Conservation (phyloP, 352 stramenopile genomes). For the Plasmopara muralis region DNA sequence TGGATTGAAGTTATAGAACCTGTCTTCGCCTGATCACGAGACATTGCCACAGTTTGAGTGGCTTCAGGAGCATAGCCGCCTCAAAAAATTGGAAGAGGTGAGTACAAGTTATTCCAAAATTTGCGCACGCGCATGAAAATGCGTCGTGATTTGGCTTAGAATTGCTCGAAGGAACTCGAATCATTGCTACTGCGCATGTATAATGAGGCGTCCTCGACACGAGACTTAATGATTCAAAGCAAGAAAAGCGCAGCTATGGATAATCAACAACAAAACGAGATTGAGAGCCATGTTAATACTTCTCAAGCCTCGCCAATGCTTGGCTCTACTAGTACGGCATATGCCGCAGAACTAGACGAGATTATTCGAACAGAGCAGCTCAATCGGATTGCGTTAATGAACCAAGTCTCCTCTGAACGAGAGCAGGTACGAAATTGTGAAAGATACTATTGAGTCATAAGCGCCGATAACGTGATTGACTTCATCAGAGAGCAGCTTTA, state of each 20-base stretch:
- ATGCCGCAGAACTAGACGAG: conserved; percentile 40
- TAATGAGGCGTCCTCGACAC: conserved; percentile 42
- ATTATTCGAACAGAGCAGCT: conserved; percentile 45
- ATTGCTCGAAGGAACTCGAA: conserved; percentile 55
- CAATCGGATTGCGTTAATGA: conserved; percentile 42
- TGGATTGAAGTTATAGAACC: neutral
- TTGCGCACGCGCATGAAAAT: neutral
- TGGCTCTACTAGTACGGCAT: conserved; percentile 11
- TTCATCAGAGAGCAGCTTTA: conserved; percentile 34
- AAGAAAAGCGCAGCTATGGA: conserved; percentile 1
- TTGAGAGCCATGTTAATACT: conserved; percentile 7
- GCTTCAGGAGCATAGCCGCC: conserved; percentile 54
- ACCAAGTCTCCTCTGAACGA: conserved; percentile 46
- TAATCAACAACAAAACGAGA: conserved; percentile 5
- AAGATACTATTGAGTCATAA: neutral
- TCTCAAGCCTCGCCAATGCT: conserved; percentile 1
- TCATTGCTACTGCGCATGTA: conserved; percentile 53
- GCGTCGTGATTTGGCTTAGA: conserved; percentile 19
- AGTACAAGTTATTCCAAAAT: neutral
- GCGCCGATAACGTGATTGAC: neutral
- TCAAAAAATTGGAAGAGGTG: conserved; percentile 64
- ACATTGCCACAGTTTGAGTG: conserved; percentile 43
- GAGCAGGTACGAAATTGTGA: conserved; percentile 33
- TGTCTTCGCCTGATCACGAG: neutral
- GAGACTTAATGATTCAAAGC: conserved; percentile 17